These are phyloP conservation scores for Neurospora pannonica DNA, from an alignment of 495 filamentous ascomycete genomes.

Conservation along the genomic window DNA sequence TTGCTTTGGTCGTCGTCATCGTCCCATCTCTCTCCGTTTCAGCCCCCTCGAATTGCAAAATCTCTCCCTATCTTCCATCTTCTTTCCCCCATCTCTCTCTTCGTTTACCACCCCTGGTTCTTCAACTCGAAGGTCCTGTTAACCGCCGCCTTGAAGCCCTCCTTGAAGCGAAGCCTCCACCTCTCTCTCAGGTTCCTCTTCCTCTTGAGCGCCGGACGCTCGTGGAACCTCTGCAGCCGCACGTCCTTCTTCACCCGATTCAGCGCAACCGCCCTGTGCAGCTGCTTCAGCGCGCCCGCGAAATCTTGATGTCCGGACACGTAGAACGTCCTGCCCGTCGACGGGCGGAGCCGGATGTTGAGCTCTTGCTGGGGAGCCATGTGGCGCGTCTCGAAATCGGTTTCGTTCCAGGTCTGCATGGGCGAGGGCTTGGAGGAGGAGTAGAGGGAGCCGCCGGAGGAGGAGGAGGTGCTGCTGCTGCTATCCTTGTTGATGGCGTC, in stretches of 20 bases:
- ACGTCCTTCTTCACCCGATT: constrained; percentile 48
- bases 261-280: constrained; percentile 31
- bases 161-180: constrained; percentile 56
- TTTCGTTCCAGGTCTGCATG: constrained; percentile 3
- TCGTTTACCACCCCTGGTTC: constrained; percentile 58
- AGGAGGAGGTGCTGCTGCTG: constrained; percentile 1
- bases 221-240: constrained; percentile 52
- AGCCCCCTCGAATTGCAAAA: not conserved
- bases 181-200: constrained; percentile 60
- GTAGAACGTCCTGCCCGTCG: constrained; percentile 49
- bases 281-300: constrained; percentile 39
- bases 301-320: constrained; percentile 43
- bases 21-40: not conserved
- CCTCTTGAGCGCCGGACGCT: constrained; percentile 61
- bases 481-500: constrained; percentile 2
- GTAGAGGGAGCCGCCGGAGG: not conserved
- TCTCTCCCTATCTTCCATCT: not conserved
- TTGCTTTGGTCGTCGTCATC: not conserved
- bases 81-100: not conserved
- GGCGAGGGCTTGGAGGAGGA: not conserved
- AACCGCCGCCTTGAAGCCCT: constrained; percentile 51
- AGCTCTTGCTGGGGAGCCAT: constrained; percentile 5
- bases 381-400: constrained; percentile 8
- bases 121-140: constrained; percentile 54
- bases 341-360: constrained; percentile 37